Evolutionary conservation across 2,329 filamentous ascomycete species (phyloP).

Genomic region (Aspergillus udagawae): DNA sequence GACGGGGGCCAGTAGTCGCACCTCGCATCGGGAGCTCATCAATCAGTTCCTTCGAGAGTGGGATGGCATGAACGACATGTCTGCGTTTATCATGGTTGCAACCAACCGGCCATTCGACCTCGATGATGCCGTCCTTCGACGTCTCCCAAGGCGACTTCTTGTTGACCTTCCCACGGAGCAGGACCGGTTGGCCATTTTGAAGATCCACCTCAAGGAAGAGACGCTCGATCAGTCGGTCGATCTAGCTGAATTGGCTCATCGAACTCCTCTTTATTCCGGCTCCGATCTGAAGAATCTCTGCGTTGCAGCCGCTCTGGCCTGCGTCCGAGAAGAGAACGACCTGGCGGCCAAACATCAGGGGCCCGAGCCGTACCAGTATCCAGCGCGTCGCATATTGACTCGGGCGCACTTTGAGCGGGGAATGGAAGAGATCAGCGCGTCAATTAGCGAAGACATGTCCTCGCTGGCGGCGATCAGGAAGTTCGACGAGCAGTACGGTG

Average conservation of each 20-base stretch:
- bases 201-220: conserved; percentile 49
- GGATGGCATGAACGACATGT: conserved; percentile 82
- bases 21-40: conserved; percentile 79
- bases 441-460: conserved; percentile 90
- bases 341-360: conserved; percentile 33
- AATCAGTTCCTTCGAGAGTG: conserved; percentile 97
- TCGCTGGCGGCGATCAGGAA: conserved; percentile 81
- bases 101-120: conserved; percentile 95
- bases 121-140: conserved; percentile 57
- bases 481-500: conserved; percentile 94
- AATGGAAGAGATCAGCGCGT: conserved; percentile 82
- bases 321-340: conserved; percentile 46
- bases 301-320: conserved; percentile 48
- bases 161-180: conserved; percentile 47
- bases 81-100: conserved; percentile 96
- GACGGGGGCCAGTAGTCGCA: conserved; percentile 57
- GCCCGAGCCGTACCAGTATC: conserved; percentile 55
- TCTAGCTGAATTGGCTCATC: conserved; percentile 40
- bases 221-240: conserved; percentile 39
- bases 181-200: conserved; percentile 46
- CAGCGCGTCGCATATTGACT: conserved; percentile 63
- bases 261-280: conserved; percentile 49
- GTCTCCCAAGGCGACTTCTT: conserved; percentile 47
- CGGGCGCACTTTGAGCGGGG: conserved; percentile 77
- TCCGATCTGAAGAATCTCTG: conserved; percentile 51